Base-by-base conservation (phyloP, 108 stramenopile genomes). In the Cyclostephanos invisitatus region DNA sequence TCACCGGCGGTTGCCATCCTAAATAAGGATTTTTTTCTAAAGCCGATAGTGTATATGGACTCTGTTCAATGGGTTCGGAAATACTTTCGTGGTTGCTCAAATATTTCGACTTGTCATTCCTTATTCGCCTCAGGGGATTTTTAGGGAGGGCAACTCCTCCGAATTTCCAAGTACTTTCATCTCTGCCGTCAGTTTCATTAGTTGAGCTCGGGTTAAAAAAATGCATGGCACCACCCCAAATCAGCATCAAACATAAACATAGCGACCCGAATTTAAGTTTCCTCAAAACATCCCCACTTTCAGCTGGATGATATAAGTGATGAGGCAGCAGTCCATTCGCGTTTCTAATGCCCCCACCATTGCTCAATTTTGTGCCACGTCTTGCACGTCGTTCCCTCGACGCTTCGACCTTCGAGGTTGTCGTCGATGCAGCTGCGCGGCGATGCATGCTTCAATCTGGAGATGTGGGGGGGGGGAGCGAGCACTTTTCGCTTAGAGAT, bases 1-100 rank as follows among this genome's bases (percentile, higher is more conserved):
- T 22, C 14, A 80, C 50, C 0, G 49, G 37, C 1, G 89, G 87
- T 70, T 90, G 89, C 89, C 89, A 90, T 54, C 86, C 87, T 42
- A 82, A 72, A 74, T 84, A 80, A 22, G 87, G 84, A 80, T 84
- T 87, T 24, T 68, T 35, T 21, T 25, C 9, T 40, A 81, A 35
- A 20, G 80, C 73, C 6, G 60, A 56, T 9, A 10, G 10, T 47
- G 80, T 81, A 68, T 81, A 81, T 32, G 71, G 71, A 66, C 67
- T 64, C 27, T 50, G 21, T 17, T 54, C 40, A n/a, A 10, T 67
- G 60, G 64, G 18, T 12, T 14, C 38, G 17, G 42, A 27, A 1
- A 46, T 59, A 11, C 18, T 49, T 47, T 57, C 59, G 35, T 46
- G 22, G 59, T 17, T 22, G 37, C 37, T 40, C 20, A 44, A 21